phyloP scores from a whole-genome alignment of 345 rosid genomes.

The Populus deltoides region DNA sequence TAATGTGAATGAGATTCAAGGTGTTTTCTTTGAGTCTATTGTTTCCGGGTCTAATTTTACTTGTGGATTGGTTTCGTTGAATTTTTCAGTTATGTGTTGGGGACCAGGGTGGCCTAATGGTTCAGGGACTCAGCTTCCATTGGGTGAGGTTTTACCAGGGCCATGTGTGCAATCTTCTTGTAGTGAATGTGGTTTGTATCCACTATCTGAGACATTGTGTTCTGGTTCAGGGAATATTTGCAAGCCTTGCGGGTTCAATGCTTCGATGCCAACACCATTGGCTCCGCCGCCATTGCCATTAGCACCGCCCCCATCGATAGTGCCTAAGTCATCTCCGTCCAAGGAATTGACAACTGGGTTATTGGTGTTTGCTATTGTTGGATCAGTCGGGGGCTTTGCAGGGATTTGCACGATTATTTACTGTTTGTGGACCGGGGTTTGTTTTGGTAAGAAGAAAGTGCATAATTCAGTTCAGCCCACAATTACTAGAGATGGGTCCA shows the following conservation, averaged over 20 bases:
- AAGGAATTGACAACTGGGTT: slow-evolving; percentile 50
- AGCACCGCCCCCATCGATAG: not conserved
- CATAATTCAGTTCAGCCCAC: slow-evolving; percentile 95
- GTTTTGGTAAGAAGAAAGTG: slow-evolving; percentile 76
- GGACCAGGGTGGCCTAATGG: slow-evolving; percentile 51
- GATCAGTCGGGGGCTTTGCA: slow-evolving; percentile 60
- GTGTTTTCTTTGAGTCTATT: slow-evolving; percentile 50
- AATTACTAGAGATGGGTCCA: slow-evolving; percentile 63
- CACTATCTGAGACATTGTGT: slow-evolving; percentile 47
- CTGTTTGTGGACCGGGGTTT: slow-evolving; percentile 73
- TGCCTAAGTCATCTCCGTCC: slow-evolving; percentile 29
- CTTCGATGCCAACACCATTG: slow-evolving; percentile 1
- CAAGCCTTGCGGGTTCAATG: slow-evolving; percentile 24
- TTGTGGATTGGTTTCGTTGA: slow-evolving; percentile 54
- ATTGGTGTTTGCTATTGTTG: slow-evolving; percentile 67
- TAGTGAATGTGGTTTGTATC: slow-evolving; percentile 45
- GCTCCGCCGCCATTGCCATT: slow-evolving; percentile 15
- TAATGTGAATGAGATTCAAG: slow-evolving; percentile 30
- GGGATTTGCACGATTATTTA: slow-evolving; percentile 62
- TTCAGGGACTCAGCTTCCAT: slow-evolving; percentile 30
- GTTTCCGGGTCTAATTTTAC: slow-evolving; percentile 66
- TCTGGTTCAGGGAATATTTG: slow-evolving; percentile 57
- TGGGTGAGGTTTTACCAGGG: slow-evolving; percentile 58
- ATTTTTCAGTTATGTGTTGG: slow-evolving; percentile 67
- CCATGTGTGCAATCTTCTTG: slow-evolving; percentile 57